Evolutionary conservation across 495 filamentous ascomycete genomes (phyloP).

Genomic region (Aspergillus steynii): DNA sequence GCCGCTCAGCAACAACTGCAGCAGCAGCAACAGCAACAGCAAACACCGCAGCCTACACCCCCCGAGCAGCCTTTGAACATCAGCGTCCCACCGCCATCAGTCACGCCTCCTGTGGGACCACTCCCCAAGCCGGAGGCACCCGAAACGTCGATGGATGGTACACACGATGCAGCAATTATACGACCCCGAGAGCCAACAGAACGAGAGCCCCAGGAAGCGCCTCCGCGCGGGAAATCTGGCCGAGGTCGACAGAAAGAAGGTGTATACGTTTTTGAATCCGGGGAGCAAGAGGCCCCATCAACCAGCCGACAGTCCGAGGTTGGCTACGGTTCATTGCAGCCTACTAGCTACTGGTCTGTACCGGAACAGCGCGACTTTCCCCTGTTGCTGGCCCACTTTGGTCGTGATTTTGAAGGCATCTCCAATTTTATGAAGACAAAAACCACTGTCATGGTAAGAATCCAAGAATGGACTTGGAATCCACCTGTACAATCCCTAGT

Average conservation of each 20-base stretch:
- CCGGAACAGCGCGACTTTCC: conserved; percentile 85
- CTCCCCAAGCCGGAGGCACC: conserved; percentile 36
- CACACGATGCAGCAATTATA: conserved; percentile 18
- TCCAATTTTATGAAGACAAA: conserved; percentile 87
- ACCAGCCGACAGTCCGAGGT: conserved; percentile 27
- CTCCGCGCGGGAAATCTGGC: conserved; percentile 31
- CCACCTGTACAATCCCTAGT: not conserved
- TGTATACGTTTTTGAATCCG: conserved; percentile 44
- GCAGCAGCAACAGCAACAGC: conserved; percentile 28
- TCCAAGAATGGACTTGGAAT: not conserved
- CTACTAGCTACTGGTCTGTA: conserved; percentile 98
- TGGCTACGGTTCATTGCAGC: conserved; percentile 55
- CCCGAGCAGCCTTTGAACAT: conserved; percentile 5
- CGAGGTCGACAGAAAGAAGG: conserved; percentile 41
- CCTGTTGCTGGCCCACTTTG: conserved; percentile 73
- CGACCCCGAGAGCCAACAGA: conserved; percentile 28
- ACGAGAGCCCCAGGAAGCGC: conserved; percentile 23
- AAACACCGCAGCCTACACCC: conserved; percentile 15
- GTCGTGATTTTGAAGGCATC: conserved; percentile 84
- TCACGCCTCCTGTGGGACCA: conserved; percentile 24
- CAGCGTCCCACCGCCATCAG: conserved; percentile 18
- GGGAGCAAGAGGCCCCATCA: conserved; percentile 38
- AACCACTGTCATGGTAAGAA: conserved; percentile 85
- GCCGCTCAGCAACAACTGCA: conserved; percentile 34
- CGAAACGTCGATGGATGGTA: conserved; percentile 31